Evolutionary conservation across 257 asterid genomes (phyloP), one percentile per base, ranked within the genome.

Genomic region (Solanum tacnaense): DNA sequence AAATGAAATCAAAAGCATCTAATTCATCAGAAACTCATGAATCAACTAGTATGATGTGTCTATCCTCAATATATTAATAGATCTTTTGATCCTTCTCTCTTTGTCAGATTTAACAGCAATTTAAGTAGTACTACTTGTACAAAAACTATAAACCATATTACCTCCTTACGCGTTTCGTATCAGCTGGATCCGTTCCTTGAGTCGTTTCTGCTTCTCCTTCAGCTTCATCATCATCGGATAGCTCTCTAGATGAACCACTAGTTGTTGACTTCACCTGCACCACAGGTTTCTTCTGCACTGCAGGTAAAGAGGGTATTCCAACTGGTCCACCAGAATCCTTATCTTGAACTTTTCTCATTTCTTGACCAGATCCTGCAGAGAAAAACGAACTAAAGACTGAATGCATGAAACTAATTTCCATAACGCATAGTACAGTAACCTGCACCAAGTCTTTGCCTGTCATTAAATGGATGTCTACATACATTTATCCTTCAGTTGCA

Each of bases 151-250:
- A 88, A n/a, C 32, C 73, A 52, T 23, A 91, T 68, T 92, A 97
- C 99, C 99, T 97, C 91, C 99, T 93, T 91, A 94, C 88, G 34
- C 99, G 99, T 90, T 95, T 97, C 60, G 94, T 94, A 93, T 96
- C 95, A 31, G 97, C 65, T 72, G 98, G 95, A 76, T 92, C 94
- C 92, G 38, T 89, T 84, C 92, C 94, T 58, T 92, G 93, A 90
- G 92, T 91, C 85, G 91, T 88, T 87, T 95, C 98, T 86, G 89
- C 90, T 91, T 96, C 99, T 87, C 96, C 98, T 83, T 97, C 99
- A 49, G 89, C 92, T 79, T 97, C 99, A 88, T 96, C 99, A 76
- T 97, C 98, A 91, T 97, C 95, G 0, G 99, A 94, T 88, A 90
- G 98, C 27, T 96, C 99, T 73, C 95, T 94, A 21, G 98, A 94